Evolutionary conservation across 352 stramenopile genomes (phyloP).

Genomic region (Pythium rishiriense): DNA sequence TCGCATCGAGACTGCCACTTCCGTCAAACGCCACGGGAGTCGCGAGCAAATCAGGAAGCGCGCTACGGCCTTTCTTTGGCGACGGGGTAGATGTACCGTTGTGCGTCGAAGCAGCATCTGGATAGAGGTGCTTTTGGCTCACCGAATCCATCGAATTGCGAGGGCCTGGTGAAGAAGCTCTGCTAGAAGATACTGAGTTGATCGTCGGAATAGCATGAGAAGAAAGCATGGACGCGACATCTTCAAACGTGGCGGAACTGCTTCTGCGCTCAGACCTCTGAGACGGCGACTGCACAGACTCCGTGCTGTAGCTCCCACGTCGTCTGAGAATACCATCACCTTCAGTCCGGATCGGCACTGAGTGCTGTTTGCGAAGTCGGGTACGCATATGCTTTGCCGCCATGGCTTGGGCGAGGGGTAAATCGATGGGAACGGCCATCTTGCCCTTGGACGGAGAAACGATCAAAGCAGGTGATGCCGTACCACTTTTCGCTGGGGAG

Average conservation of each 20-base stretch:
- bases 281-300: background rate
- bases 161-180: slow-evolving; percentile 13
- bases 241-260: slow-evolving; percentile 19
- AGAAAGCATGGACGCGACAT: slow-evolving; percentile 19
- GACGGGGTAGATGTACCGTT: background rate
- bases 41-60: slow-evolving; percentile 11
- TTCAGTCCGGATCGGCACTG: slow-evolving; percentile 20
- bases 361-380: slow-evolving; percentile 34
- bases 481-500: slow-evolving; percentile 8
- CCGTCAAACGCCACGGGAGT: slow-evolving; percentile 16
- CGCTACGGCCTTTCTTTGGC: background rate
- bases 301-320: slow-evolving; percentile 28
- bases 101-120: background rate
- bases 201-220: background rate
- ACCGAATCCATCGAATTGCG: background rate
- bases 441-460: slow-evolving; percentile 21
- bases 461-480: slow-evolving; percentile 6
- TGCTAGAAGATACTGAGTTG: slow-evolving; percentile 5
- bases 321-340: slow-evolving; percentile 12
- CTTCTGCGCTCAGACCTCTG: background rate
- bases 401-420: slow-evolving; percentile 15
- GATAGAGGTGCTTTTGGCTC: background rate
- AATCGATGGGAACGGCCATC: slow-evolving; percentile 10
- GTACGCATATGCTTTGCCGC: slow-evolving; percentile 19
- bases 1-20: slow-evolving; percentile 10